Base-by-base conservation (phyloP, 2,329 filamentous ascomycete species). In the Aspergillus latus region DNA sequence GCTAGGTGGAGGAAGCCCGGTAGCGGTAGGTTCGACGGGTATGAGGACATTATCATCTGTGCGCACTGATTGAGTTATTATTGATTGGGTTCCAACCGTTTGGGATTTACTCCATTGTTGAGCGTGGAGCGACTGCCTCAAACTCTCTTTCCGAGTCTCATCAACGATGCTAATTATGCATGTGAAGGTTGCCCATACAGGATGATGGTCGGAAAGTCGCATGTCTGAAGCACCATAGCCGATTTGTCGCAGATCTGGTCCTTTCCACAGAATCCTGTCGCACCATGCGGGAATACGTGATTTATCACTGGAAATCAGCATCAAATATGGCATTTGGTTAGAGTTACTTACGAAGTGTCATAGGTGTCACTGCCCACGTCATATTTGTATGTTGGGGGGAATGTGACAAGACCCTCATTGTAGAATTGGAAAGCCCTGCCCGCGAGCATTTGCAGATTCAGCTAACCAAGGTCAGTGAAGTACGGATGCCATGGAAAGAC, bases 281-380 rank as follows among this genome's bases (percentile, higher is more conserved):
- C 92, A 97, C 94, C 94, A 99, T 0, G 94, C 94, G 2, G 94
- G 94, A 60, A 97, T 97, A 13, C 94, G 87, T 53, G 88, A 86
- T 72, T 99, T 99, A 68, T 97, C 93, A 48, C 87, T 89, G 4
- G 32, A n/a, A 61, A 36, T 8, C 10, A 34, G 7, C 7, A 34
- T 34, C 7, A 34, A 34, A 6, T 16, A 6, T 81, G 57, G 78
- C 72, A 49, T 39, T 26, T 21, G 30, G 13, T 10, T 28, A 13
- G 36, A 36, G 10, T 13, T 37, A 77, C 86, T 76, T 79, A 90
- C 83, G 93, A 97, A 8, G 89, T 93, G 72, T 99, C 94, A 72
- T 97, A 99, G 51, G 83, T 83, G 71, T 97, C 92, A 3, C 85
- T 89, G 30, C 90, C 92, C 59, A 96, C 80, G 70, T 99, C 90